Evolutionary conservation across 768 basidiomycete genomes (phyloP).

Genomic region (Lentinus tigrinus): DNA sequence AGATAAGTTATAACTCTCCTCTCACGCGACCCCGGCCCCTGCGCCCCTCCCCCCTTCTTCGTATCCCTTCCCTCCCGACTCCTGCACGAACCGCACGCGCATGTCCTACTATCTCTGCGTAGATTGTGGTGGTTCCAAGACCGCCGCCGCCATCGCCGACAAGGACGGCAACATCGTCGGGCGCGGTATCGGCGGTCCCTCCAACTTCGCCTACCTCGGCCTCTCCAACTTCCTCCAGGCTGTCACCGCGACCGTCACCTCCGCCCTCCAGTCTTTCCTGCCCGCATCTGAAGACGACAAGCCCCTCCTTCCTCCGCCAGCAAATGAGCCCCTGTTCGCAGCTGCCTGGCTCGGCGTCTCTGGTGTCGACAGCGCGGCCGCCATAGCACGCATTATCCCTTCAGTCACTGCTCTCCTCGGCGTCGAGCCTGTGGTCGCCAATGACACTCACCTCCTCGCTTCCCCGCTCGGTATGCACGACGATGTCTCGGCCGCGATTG

Average conservation of each 20-base stretch:
- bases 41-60: background rate
- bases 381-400: constrained; percentile 53
- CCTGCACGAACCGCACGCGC: background rate
- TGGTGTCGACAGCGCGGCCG: constrained; percentile 73
- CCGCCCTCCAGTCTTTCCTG: constrained; percentile 51
- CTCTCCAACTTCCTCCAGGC: constrained; percentile 55
- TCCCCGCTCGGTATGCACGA: constrained; percentile 66
- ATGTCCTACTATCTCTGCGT: constrained; percentile 68
- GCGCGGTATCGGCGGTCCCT: constrained; percentile 71
- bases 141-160: constrained; percentile 69
- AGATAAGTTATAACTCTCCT: constrained; percentile 5
- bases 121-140: constrained; percentile 90
- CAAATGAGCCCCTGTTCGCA: constrained; percentile 44
- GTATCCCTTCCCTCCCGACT: background rate
- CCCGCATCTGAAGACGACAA: constrained; percentile 35
- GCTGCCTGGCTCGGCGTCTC: constrained; percentile 84
- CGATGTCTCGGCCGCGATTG: constrained; percentile 62
- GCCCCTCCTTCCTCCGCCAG: constrained; percentile 34
- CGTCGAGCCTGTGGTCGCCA: constrained; percentile 61
- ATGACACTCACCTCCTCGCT: constrained; percentile 85
- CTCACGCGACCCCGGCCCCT: background rate
- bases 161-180: constrained; percentile 58
- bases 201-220: constrained; percentile 83
- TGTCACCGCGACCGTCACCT: constrained; percentile 48
- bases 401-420: constrained; percentile 56